These are phyloP conservation scores for Leptographium flavum DNA, from an alignment of 2,329 filamentous ascomycete species.

Conservation along the genomic window DNA sequence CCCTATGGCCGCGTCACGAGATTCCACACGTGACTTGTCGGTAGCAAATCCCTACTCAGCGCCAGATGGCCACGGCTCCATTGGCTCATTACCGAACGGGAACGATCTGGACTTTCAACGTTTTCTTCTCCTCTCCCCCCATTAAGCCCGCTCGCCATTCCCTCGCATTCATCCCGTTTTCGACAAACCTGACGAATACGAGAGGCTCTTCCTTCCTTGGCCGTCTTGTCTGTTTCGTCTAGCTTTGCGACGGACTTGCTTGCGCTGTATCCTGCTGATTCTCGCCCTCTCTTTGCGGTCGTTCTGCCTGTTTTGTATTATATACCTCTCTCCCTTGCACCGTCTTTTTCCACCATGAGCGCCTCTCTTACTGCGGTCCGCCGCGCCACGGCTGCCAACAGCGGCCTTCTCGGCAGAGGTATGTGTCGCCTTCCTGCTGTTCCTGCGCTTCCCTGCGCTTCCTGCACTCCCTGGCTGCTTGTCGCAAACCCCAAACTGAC, in stretches of 20 bases:
- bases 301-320: background rate
- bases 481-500: too few relatives aligned
- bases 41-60: background rate
- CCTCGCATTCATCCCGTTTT: background rate
- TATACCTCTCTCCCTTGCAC: background rate
- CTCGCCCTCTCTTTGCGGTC: background rate
- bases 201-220: background rate
- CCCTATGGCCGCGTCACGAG: too few relatives aligned
- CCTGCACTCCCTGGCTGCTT: too few relatives aligned
- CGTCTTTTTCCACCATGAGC: conserved; percentile 29
- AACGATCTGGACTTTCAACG: background rate
- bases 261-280: background rate
- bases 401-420: conserved; percentile 37
- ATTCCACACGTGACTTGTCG: background rate
- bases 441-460: too few relatives aligned
- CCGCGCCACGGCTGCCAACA: conserved; percentile 33
- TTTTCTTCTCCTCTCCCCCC: background rate
- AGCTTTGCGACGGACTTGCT: background rate
- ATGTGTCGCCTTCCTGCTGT: conserved; percentile 7
- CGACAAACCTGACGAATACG: background rate
- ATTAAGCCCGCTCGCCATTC: background rate
- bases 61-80: background rate
- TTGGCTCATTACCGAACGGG: conserved; percentile 1
- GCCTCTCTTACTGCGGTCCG: conserved; percentile 41
- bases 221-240: background rate